Conservation (phyloP, 768 basidiomycete genomes). For the Tricholoma matsutake region DNA sequence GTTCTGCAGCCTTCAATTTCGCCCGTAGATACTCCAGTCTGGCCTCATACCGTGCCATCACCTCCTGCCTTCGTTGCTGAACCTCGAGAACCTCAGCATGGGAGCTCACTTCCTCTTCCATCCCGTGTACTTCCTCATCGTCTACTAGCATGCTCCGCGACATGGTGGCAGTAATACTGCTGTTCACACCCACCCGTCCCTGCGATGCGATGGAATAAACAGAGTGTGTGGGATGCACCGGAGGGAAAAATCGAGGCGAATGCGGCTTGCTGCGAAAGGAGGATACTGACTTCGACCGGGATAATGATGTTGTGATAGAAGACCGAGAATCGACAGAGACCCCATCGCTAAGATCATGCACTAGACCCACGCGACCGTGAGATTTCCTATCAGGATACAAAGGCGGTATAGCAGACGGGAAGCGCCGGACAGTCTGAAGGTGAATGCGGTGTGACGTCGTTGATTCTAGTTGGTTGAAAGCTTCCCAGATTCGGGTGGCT, state of each 20-base stretch:
- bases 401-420: slow-evolving; percentile 28
- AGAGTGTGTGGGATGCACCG: slow-evolving; percentile 44
- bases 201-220: slow-evolving; percentile 52
- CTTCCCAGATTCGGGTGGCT: slow-evolving; percentile 56
- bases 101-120: slow-evolving; percentile 20
- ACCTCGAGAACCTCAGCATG: slow-evolving; percentile 62
- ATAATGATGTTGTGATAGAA: slow-evolving; percentile 39
- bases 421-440: slow-evolving; percentile 36
- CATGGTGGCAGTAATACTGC: slow-evolving; percentile 26
- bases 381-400: slow-evolving; percentile 16
- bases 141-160: slow-evolving; percentile 34
- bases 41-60: slow-evolving; percentile 64
- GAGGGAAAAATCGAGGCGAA: slow-evolving; percentile 26
- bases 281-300: slow-evolving; percentile 40
- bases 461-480: slow-evolving; percentile 66
- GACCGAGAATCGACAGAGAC: slow-evolving; percentile 42
- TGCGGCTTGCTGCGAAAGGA: slow-evolving; percentile 24
- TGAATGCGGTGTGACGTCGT: slow-evolving; percentile 49
- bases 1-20: slow-evolving; percentile 71
- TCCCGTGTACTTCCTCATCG: slow-evolving; percentile 16
- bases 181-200: slow-evolving; percentile 33
- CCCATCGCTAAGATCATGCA: slow-evolving; percentile 31
- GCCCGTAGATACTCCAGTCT: slow-evolving; percentile 75
- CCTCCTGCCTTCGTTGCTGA: slow-evolving; percentile 59
- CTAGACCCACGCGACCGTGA: slow-evolving; percentile 7